Evolutionary conservation across 495 filamentous ascomycete species (phyloP).

Genomic region (Aspergillus asperescens): DNA sequence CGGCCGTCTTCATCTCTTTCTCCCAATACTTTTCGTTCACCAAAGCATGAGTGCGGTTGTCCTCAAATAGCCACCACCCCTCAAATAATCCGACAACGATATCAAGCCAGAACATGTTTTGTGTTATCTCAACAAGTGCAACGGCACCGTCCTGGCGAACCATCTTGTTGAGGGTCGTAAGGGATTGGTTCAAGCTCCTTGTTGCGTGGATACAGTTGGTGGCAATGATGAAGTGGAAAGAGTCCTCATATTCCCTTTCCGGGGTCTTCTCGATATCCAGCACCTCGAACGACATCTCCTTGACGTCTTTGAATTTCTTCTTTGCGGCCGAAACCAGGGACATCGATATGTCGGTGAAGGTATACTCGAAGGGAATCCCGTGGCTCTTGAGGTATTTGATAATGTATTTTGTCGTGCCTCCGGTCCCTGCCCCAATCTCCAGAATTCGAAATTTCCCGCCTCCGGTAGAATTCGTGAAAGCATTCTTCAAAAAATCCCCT

Average conservation of each 20-base stretch:
- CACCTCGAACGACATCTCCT: slow-evolving; percentile 17
- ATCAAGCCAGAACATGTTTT: slow-evolving; percentile 35
- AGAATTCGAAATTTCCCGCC: too few relatives aligned
- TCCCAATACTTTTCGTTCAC: slow-evolving; percentile 29
- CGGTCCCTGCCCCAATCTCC: slow-evolving; percentile 41
- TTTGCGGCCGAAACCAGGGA: slow-evolving; percentile 33
- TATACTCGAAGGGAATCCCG: slow-evolving; percentile 34
- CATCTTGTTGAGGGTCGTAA: slow-evolving; percentile 24
- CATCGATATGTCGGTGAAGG: slow-evolving; percentile 40
- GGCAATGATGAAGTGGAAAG: slow-evolving; percentile 29
- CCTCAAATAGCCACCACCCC: slow-evolving; percentile 50
- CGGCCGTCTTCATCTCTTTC: slow-evolving; percentile 25
- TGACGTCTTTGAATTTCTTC: slow-evolving; percentile 26
- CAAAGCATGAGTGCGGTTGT: slow-evolving; percentile 42
- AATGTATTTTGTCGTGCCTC: slow-evolving; percentile 34
- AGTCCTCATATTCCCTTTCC: slow-evolving; percentile 13
- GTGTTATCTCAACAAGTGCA: slow-evolving; percentile 35
- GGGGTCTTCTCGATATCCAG: slow-evolving; percentile 27
- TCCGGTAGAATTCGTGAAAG: too few relatives aligned
- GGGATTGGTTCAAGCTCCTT: slow-evolving; percentile 20
- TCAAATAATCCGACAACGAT: slow-evolving; percentile 44
- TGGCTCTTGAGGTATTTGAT: slow-evolving; percentile 26
- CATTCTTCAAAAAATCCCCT: slow-evolving; percentile 30
- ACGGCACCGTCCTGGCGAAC: slow-evolving; percentile 33
- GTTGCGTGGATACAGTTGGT: slow-evolving; percentile 46